Conservation (phyloP, 2,329 filamentous ascomycete genomes). For the Coniochaeta prunicola region DNA sequence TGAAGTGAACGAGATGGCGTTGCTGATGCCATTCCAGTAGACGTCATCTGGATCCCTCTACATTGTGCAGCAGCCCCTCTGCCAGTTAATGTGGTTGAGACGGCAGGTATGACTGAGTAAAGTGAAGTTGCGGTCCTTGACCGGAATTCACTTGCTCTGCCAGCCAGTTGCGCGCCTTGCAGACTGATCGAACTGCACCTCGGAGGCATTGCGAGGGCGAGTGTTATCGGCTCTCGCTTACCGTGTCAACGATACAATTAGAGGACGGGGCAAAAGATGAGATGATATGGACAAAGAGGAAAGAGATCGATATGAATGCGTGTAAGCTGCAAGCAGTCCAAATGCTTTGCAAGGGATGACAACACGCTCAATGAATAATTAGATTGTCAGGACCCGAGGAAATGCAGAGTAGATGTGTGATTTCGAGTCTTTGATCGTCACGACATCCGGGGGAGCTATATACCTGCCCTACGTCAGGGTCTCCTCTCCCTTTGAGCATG, state of each 20-base stretch:
- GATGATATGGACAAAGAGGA: neutral
- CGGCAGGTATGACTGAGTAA: neutral
- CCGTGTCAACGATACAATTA: neutral
- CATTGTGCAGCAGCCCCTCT: neutral
- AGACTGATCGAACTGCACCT: neutral
- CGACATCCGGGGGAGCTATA: neutral
- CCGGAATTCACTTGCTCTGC: neutral
- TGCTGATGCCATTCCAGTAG: neutral
- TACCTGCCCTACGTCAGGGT: neutral
- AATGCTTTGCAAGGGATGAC: neutral
- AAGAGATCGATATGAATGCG: neutral
- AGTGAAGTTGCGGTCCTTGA: neutral
- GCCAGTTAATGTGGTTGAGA: neutral
- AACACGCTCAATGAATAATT: neutral
- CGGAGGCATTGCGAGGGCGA: neutral
- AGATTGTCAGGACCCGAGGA: neutral
- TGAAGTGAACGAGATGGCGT: slow-evolving; percentile 18
- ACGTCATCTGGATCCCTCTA: neutral
- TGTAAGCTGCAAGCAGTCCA: neutral
- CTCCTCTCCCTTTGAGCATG: neutral
- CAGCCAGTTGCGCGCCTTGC: neutral
- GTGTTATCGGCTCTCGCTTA: neutral
- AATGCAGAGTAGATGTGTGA: neutral
- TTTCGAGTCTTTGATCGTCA: neutral
- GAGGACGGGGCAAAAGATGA: neutral